Evolutionary conservation across 352 stramenopile genomes (phyloP).

Genomic region (Globisporangium iwayamae): DNA sequence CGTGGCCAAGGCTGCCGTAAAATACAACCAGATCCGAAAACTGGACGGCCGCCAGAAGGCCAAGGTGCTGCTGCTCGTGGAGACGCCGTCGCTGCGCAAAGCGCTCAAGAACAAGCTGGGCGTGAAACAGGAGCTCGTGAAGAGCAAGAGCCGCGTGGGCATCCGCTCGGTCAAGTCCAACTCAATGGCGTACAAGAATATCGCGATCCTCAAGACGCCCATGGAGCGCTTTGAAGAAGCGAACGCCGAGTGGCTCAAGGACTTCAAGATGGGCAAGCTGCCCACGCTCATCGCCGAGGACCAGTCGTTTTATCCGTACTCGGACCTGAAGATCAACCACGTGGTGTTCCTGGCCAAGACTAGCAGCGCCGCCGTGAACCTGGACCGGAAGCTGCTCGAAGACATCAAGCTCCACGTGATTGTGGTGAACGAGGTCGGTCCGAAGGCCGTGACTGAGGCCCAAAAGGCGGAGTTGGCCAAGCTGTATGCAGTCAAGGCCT

Average conservation of each 20-base stretch:
- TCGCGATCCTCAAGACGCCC: constrained; percentile 66
- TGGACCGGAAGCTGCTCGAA: constrained; percentile 41
- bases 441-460: constrained; percentile 25
- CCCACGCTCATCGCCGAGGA: constrained; percentile 60
- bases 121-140: constrained; percentile 50
- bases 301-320: constrained; percentile 61
- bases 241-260: constrained; percentile 53
- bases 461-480: constrained; percentile 31
- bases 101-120: constrained; percentile 54
- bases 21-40: constrained; percentile 50
- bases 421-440: constrained; percentile 38
- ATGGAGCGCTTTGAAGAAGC: constrained; percentile 63
- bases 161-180: constrained; percentile 61
- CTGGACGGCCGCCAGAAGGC: constrained; percentile 60
- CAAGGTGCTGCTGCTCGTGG: constrained; percentile 61
- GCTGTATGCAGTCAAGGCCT: constrained; percentile 24
- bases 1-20: constrained; percentile 31
- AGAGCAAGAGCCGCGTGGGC: constrained; percentile 51
- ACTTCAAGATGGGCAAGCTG: constrained; percentile 63
- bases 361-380: constrained; percentile 31
- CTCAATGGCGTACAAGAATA: constrained; percentile 51
- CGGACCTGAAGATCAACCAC: constrained; percentile 47
- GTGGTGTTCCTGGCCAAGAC: constrained; percentile 61
- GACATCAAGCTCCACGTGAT: constrained; percentile 49
- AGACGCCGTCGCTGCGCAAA: constrained; percentile 52